Evolutionary conservation across 2,329 filamentous ascomycete genomes (phyloP), one percentile per base, ranked within the genome.

Genomic region (Aspergillus udagawae): DNA sequence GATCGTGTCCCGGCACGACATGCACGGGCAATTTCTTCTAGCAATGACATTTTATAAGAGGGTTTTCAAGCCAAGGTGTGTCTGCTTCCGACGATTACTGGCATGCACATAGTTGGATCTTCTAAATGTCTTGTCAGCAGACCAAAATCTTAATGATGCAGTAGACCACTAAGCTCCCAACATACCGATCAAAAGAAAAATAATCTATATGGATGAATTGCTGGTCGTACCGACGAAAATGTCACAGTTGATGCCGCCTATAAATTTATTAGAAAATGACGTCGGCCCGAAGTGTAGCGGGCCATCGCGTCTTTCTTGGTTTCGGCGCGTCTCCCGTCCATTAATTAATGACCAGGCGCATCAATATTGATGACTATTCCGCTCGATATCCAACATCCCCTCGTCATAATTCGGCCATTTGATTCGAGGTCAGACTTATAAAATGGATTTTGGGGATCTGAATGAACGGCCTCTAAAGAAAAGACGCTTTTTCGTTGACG

Each of bases 401-500:
- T 21, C 7, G 28, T 12, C 27, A 32, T 17, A 32, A 32, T 2
- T 23, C 42, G 4, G 4, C 44, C 20, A 51, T 4, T 49, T 28
- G 21, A 60, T 41, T 47, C 23, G 14, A 25, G 21, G 9, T 14
- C 6, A 47, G 20, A 23, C 9, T 27, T 21, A 8, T 47, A 47
- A 12, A 47, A 77, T 78, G 75, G 70, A 65, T 56, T 68, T 67
- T 45, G 65, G 68, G 63, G 73, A 79, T 56, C 67, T 80, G 49
- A 78, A 83, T 51, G 77, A 83, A 48, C 75, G 82, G 21, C 85
- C 85, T 4, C 70, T 73, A 25, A 88, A 88, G 72, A 86, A 85
- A 72, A 78, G 83, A 59, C 81, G 85, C 28, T 87, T 87, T 73
- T 87, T 88, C 63, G 76, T 80, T 17, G 82, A 86, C 48, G 79